Percentiles rank a stretch among this genome's conserved stretches.
Conservation (phyloP, 148 eudicot genomes). For the Salicornia ramosissima region DNA sequence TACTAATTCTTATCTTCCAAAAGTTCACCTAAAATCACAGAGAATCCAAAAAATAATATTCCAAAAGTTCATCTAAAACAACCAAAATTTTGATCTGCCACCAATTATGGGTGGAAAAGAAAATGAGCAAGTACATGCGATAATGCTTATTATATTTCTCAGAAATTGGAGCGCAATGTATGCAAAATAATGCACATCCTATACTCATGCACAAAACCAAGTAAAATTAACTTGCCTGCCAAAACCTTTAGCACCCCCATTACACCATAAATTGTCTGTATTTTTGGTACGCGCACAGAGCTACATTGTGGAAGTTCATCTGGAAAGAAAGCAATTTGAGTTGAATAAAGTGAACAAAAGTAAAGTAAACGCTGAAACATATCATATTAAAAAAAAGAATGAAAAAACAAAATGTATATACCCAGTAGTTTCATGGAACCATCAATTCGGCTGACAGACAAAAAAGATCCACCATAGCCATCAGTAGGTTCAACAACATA, state of each 20-base stretch:
- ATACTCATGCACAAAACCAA: neutral
- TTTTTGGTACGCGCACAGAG: conserved; percentile 63
- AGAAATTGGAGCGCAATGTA: neutral
- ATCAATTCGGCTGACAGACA: conserved; percentile 72
- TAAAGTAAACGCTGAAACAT: neutral
- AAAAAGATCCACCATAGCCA: conserved; percentile 59
- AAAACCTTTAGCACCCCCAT: conserved; percentile 82
- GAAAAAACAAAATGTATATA: conserved; percentile 22
- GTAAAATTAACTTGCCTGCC: conserved; percentile 54
- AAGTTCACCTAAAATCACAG: too few relatives aligned
- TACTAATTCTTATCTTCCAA: too few relatives aligned
- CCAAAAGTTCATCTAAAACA: too few relatives aligned
- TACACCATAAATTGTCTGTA: conserved; percentile 71
- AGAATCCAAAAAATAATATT: too few relatives aligned
- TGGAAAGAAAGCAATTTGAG: conserved; percentile 24
- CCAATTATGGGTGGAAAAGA: neutral
- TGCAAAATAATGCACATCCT: neutral
- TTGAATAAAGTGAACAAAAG: conserved; percentile 7
- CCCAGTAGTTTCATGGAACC: conserved; percentile 83
- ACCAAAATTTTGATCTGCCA: too few relatives aligned
- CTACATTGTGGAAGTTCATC: conserved; percentile 78
- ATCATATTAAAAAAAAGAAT: neutral
- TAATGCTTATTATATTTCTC: too few relatives aligned
- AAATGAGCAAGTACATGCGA: neutral
- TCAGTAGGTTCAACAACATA: conserved; percentile 87